Evolutionary conservation across 768 basidiomycete genomes (phyloP), one percentile per base, ranked within the genome.

Genomic region (Galerina marginata): DNA sequence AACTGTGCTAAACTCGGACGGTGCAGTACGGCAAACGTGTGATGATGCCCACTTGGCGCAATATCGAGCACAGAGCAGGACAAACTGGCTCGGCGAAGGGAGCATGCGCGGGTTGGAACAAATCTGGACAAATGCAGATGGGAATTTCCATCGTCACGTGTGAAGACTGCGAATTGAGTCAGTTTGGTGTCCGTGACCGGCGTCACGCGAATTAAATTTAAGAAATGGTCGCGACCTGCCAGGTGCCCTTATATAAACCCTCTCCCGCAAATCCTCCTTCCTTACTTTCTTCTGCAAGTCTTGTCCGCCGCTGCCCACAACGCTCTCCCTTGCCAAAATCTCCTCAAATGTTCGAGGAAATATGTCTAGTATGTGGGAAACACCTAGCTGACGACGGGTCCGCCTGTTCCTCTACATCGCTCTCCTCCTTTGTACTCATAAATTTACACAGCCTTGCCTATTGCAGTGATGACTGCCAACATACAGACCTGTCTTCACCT

Each of bases 361-460:
- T 87, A 68, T 92, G 91, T 71, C 81, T 92, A 58, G 77, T 82
- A 54, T 92, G 91, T 71, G 88, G 89, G 54, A 86, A 83, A 73
- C 84, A 84, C 56, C 80, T 90, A 66, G 71, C 73, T 63, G 85
- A 83, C 73, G 85, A 87, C 72, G 83, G 83, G 88, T 90, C 79
- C 63, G 82, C 75, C 64, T 56, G 59, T 64, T 54, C 64, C 65
- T 63, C 52, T 54, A 59, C 38, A 52, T 56, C 61, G 52, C 44
- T 64, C 61, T 15, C 23, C 38, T 43, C 37, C 54, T 29, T 23
- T 40, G 12, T 53, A 33, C 65, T 43, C 56, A 42, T 56, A 38
- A 51, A 62, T 53, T 50, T 55, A 56, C 43, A 59, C 70, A 90
- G 89, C 58, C 83, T 81, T 59, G 83, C 86, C 0, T 92, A 91